Evolutionary conservation across 225 moss, liverwort and hornwort species (phyloP), one percentile per base, ranked within the genome.

Genomic region (Pseudisothecium myosuroides): DNA sequence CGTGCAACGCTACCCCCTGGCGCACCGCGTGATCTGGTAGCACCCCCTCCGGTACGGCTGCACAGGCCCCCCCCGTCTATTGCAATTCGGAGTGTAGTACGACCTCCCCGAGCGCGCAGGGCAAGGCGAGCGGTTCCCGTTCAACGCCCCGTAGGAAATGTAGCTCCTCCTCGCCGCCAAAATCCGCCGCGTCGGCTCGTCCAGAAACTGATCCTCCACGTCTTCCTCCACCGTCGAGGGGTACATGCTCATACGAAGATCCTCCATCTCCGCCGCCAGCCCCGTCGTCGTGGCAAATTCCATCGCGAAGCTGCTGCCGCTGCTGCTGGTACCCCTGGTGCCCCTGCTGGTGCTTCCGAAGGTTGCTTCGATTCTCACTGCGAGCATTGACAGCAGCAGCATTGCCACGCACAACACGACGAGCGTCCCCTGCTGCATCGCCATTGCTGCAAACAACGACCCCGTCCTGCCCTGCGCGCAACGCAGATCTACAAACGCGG

Each of bases 21-120:
- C 88, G 74, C 93, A 94, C 56, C 93, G 92, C 66, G 92, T 94
- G 77, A 94, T 94, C 91, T 91, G 92, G 34, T 88, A 83, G 86
- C 93, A 94, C 59, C 92, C 92, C 21, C 93, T 89, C 81, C 89
- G 91, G 50, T 94, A 94, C 37, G 93, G 93, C 52, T 86, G 69
- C 56, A 60, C 86, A 10, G 49, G 74, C 5, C 92, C 91, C 12
- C 36, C 11, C 34, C 68, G 69, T 18, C 34, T 61, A 16, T 64
- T 64, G 64, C 93, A 94, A 86, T 92, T 81, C 19, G 86, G 89
- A 23, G 93, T 94, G 84, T 94, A 94, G 85, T 94, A 94, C 11
- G 93, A 94, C 88, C 91, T 84, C 43, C 93, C 93, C 45, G 92
- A 91, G 65, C 93, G 92, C 52, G 93, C 81, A 50, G 93, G 93